A percentile compares a stretch with the other conserved stretches of the same genome.
These are phyloP conservation scores for Boletus sp. DNA, from an alignment of 768 basidiomycete species.

Conservation along the genomic window DNA sequence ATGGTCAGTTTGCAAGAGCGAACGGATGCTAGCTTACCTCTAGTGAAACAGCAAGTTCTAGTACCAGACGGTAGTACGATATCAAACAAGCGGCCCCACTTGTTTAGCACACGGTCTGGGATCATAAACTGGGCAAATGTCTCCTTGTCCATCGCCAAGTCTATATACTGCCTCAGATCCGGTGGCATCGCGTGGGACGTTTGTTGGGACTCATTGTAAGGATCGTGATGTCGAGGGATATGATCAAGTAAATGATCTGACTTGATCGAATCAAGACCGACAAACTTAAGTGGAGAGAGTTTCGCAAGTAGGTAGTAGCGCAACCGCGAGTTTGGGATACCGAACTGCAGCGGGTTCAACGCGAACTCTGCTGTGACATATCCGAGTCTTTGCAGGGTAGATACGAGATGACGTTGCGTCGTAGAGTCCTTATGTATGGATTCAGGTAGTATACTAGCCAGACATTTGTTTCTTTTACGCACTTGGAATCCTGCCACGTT, in stretches of 20 bases:
- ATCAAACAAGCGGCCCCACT: slow-evolving; percentile 81
- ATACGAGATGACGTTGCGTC: slow-evolving; percentile 56
- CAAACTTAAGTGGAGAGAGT: slow-evolving; percentile 40
- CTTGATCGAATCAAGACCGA: slow-evolving; percentile 14
- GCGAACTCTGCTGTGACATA: slow-evolving; percentile 63
- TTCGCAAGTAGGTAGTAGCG: slow-evolving; percentile 80
- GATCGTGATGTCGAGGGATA: slow-evolving; percentile 51
- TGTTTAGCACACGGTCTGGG: slow-evolving; percentile 60
- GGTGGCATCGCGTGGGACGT: neutral
- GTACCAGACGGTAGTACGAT: slow-evolving; percentile 64
- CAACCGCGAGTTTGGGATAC: slow-evolving; percentile 78
- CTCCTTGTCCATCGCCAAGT: slow-evolving; percentile 10
- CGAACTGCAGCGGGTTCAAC: slow-evolving; percentile 74
- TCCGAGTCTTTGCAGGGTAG: slow-evolving; percentile 49
- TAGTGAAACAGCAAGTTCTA: slow-evolving; percentile 77
- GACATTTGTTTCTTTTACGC: slow-evolving; percentile 11
- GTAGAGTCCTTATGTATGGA: slow-evolving; percentile 52
- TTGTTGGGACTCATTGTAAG: neutral
- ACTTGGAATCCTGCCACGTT: slow-evolving; percentile 88
- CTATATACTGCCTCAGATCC: slow-evolving; percentile 13
- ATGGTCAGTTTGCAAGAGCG: neutral
- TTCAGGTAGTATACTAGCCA: slow-evolving; percentile 6
- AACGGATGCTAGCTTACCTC: slow-evolving; percentile 43
- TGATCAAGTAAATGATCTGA: slow-evolving; percentile 42
- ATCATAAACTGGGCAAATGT: slow-evolving; percentile 37